Conservation (phyloP, 257 asterid genomes). For the Capsicum baccatum region DNA sequence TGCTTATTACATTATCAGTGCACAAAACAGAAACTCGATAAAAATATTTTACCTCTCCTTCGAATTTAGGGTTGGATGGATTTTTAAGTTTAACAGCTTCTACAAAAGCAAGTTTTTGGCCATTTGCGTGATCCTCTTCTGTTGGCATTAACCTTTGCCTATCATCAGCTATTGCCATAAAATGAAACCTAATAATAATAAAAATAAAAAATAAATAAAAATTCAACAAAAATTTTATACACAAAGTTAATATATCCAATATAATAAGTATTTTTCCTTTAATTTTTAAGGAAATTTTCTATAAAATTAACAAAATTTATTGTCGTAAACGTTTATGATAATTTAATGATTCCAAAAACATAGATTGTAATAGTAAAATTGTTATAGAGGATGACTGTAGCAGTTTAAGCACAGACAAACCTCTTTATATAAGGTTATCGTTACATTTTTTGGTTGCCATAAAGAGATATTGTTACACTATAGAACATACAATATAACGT, state of each 20-base stretch:
- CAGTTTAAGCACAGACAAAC: not conserved
- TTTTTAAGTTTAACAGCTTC: conserved; percentile 62
- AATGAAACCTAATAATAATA: conserved; percentile 46
- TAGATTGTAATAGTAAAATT: not conserved
- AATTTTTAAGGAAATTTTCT: too few species aligned
- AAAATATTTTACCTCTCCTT: conserved; percentile 38
- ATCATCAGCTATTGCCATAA: conserved; percentile 66
- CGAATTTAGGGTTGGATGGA: conserved; percentile 41
- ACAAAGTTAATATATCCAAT: not conserved
- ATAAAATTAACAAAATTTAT: too few species aligned
- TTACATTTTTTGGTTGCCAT: too few species aligned
- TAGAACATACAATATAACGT: not conserved
- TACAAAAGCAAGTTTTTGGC: conserved; percentile 49
- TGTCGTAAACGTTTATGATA: not conserved
- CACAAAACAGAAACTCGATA: not conserved
- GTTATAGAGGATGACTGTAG: not conserved
- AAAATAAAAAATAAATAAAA: not conserved
- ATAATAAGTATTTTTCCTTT: not conserved
- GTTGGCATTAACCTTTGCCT: conserved; percentile 63
- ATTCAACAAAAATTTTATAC: too few species aligned
- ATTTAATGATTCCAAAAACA: not conserved
- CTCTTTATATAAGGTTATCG: not conserved
- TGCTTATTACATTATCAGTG: not conserved
- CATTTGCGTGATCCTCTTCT: conserved; percentile 41
- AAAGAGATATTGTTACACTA: not conserved